Percentiles rank a stretch among this genome's conserved stretches.
Evolutionary conservation across 768 basidiomycete species (phyloP).

Genomic region (Chiua virens): DNA sequence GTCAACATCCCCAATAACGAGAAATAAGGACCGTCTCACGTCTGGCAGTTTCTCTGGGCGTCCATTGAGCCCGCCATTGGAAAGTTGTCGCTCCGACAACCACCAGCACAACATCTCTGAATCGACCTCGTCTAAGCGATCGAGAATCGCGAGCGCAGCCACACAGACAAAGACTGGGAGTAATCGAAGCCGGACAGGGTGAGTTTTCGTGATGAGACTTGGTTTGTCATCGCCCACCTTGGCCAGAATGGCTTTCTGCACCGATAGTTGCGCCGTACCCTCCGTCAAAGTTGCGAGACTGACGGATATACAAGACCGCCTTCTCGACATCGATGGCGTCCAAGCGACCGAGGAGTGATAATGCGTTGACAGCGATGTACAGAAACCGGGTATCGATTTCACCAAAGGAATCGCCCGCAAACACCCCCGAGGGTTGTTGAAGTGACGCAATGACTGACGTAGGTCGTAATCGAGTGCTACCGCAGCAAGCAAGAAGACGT

Average conservation of each 20-base stretch:
- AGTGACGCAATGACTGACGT: constrained; percentile 75
- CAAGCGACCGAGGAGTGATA: constrained; percentile 79
- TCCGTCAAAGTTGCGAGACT: constrained; percentile 93
- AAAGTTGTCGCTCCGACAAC: constrained; percentile 90
- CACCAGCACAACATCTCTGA: constrained; percentile 84
- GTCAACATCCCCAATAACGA: not conserved
- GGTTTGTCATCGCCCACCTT: constrained; percentile 53
- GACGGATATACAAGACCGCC: constrained; percentile 68
- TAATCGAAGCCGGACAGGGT: not conserved
- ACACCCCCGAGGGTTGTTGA: constrained; percentile 84
- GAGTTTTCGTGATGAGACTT: not conserved
- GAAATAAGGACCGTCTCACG: constrained; percentile 49
- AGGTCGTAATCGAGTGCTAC: not conserved
- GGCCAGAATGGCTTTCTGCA: constrained; percentile 90
- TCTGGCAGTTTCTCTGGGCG: constrained; percentile 98
- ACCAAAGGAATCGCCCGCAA: constrained; percentile 89
- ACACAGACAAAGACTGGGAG: constrained; percentile 83
- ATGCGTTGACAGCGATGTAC: constrained; percentile 81
- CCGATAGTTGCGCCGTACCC: constrained; percentile 85
- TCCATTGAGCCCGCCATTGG: constrained; percentile 92
- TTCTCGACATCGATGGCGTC: constrained; percentile 65
- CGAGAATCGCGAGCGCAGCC: constrained; percentile 84
- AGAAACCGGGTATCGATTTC: constrained; percentile 90
- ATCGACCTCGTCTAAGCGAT: constrained; percentile 78
- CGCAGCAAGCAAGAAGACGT: constrained; percentile 20